Evolutionary conservation across 257 asterid species (phyloP).

Genomic region (Solanum chmielewskii): DNA sequence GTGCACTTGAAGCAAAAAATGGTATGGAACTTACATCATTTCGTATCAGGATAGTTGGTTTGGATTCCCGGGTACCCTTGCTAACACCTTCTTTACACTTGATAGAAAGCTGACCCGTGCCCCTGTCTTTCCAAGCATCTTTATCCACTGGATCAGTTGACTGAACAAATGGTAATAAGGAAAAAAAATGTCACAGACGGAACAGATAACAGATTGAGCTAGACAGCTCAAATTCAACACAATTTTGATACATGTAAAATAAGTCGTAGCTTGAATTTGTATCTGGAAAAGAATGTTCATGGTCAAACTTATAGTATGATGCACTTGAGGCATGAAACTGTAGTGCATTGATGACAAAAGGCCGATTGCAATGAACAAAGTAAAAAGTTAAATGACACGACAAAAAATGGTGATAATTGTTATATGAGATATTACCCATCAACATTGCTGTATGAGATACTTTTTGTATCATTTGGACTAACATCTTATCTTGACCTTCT

Average conservation of each 20-base stretch:
- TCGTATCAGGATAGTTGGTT: constrained; percentile 76
- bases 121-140: constrained; percentile 87
- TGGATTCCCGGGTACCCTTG: constrained; percentile 87
- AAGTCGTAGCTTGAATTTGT: not conserved
- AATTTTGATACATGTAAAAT: not conserved
- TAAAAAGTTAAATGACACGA: not conserved
- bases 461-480: not conserved
- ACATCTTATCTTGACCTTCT: not conserved
- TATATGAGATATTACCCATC: not conserved
- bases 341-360: not conserved
- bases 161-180: constrained; percentile 25
- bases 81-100: constrained; percentile 78
- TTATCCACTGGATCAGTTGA: constrained; percentile 73
- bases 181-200: not conserved
- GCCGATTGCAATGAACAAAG: not conserved
- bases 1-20: not conserved
- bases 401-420: not conserved
- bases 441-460: not conserved
- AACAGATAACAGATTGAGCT: not conserved
- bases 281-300: not conserved
- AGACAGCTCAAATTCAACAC: not conserved
- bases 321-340: not conserved
- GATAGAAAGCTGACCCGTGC: constrained; percentile 75
- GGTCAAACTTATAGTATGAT: not conserved
- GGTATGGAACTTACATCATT: constrained; percentile 60